A percentile compares a stretch with the other conserved stretches of the same genome.
Conservation (phyloP, 129 eudicot species). For the Pseudognaphalium luteoalbum region DNA sequence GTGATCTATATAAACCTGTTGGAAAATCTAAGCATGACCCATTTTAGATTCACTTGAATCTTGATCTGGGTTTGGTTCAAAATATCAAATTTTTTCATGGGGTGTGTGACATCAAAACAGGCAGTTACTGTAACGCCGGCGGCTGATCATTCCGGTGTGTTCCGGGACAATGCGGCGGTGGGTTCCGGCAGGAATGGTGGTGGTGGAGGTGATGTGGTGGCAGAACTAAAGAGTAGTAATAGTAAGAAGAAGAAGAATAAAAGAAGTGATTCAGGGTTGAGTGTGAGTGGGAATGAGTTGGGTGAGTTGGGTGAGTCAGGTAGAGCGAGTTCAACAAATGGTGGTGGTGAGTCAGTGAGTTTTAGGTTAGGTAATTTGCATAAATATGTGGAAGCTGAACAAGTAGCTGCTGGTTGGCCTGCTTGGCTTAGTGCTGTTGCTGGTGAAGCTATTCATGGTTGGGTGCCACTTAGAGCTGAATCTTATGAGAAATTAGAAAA, state of each 20-base stretch:
- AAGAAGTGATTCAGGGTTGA: slow-evolving; percentile 56
- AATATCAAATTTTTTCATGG: slow-evolving; percentile 44
- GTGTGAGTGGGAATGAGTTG: slow-evolving; percentile 27
- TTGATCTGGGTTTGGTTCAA: slow-evolving; percentile 29
- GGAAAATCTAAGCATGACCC: slow-evolving; percentile 7
- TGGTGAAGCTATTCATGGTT: slow-evolving; percentile 87
- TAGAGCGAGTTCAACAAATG: slow-evolving; percentile 57
- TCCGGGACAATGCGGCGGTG: slow-evolving; percentile 55
- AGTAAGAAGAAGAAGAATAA: slow-evolving; percentile 46
- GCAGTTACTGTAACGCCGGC: slow-evolving; percentile 96
- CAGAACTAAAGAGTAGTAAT: slow-evolving; percentile 44
- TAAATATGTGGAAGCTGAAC: slow-evolving; percentile 69
- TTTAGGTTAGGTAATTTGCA: slow-evolving; percentile 86
- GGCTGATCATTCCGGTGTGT: slow-evolving; percentile 66
- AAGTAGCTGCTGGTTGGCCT: slow-evolving; percentile 95
- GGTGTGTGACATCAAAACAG: slow-evolving; percentile 87
- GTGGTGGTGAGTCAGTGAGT: slow-evolving; percentile 65
- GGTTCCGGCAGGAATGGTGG: slow-evolving; percentile 53
- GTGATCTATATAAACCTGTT: slow-evolving; percentile 23
- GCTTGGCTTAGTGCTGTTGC: slow-evolving; percentile 94
- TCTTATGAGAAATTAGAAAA: slow-evolving; percentile 87
- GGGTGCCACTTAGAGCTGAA: slow-evolving; percentile 86
- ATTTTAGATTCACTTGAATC: slow-evolving; percentile 28
- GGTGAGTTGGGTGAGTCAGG: slow-evolving; percentile 75
- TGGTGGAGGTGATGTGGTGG: slow-evolving; percentile 47